phyloP scores from a whole-genome alignment of 2,329 filamentous ascomycete species.

The Trichoderma pleuroti region DNA sequence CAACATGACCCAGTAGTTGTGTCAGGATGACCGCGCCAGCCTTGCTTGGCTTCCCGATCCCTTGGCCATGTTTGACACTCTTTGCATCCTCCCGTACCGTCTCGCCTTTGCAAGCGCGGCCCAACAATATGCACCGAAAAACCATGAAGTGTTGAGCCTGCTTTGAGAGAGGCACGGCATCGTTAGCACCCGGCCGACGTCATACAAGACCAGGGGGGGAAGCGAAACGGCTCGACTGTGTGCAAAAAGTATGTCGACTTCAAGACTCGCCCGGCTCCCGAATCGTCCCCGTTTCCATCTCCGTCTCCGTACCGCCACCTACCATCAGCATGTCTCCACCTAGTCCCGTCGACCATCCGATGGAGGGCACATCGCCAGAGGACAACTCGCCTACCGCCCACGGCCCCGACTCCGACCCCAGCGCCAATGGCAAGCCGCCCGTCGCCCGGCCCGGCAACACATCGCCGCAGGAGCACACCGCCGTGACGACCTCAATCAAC shows the following conservation, averaged over 20 bases:
- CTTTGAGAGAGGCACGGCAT: background rate
- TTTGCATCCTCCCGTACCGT: background rate
- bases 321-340: conserved; percentile 58
- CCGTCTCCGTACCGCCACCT: conserved; percentile 36
- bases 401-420: conserved; percentile 44
- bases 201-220: conserved; percentile 8
- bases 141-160: background rate
- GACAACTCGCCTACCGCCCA: conserved; percentile 44
- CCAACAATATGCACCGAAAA: background rate
- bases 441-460: conserved; percentile 37
- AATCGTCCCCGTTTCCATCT: conserved; percentile 54
- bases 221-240: background rate
- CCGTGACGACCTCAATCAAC: conserved; percentile 32
- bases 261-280: conserved; percentile 48
- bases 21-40: background rate
- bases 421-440: conserved; percentile 36
- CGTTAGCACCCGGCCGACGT: conserved; percentile 5
- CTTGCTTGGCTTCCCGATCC: background rate
- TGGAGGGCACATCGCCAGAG: conserved; percentile 58
- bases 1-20: background rate
- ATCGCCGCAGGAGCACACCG: conserved; percentile 38
- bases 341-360: conserved; percentile 56
- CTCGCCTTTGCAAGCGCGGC: background rate
- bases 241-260: conserved; percentile 28
- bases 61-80: background rate